Conservation (phyloP, 768 basidiomycete species). For the Xerocomus brunneocitrinus region DNA sequence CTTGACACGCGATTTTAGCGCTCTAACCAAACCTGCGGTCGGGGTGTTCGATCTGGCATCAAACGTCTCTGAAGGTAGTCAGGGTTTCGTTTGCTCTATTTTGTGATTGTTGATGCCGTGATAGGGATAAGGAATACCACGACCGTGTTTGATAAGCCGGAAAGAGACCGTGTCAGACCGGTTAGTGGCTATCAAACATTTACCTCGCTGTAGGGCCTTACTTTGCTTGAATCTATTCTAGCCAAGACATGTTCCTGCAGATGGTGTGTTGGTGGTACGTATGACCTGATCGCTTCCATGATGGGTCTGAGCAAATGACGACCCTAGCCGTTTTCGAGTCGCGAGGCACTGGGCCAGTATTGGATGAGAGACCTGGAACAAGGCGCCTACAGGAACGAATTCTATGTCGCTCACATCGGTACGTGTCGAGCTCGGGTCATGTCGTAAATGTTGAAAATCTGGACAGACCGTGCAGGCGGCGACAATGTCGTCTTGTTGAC, state of each 20-base stretch:
- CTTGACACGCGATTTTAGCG: slow-evolving; percentile 39
- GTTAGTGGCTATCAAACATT: slow-evolving; percentile 38
- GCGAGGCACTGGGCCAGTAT: slow-evolving; percentile 90
- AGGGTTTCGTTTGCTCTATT: neutral
- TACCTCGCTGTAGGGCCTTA: slow-evolving; percentile 2
- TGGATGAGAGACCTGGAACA: slow-evolving; percentile 96
- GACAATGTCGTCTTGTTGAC: slow-evolving; percentile 83
- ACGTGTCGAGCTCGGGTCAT: slow-evolving; percentile 23
- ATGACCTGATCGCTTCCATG: neutral
- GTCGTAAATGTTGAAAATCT: slow-evolving; percentile 8
- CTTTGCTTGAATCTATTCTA: slow-evolving; percentile 23
- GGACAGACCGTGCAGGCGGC: slow-evolving; percentile 65
- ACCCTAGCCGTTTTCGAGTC: slow-evolving; percentile 75
- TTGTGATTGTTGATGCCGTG: slow-evolving; percentile 6
- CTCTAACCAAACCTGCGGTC: slow-evolving; percentile 93
- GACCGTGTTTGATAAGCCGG: slow-evolving; percentile 92
- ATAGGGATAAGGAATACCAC: slow-evolving; percentile 96
- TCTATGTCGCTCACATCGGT: slow-evolving; percentile 92
- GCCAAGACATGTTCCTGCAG: slow-evolving; percentile 83
- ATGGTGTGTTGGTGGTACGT: slow-evolving; percentile 83
- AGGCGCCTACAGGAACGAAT: slow-evolving; percentile 78
- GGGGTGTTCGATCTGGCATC: slow-evolving; percentile 96
- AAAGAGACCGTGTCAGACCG: slow-evolving; percentile 79
- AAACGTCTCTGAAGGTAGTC: slow-evolving; percentile 83
- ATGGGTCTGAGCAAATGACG: neutral